Percentiles rank a stretch among this genome's conserved stretches.
phyloP scores from a whole-genome alignment of 2,329 filamentous ascomycete species.

The Arthrobotrys pseudoclavata region DNA sequence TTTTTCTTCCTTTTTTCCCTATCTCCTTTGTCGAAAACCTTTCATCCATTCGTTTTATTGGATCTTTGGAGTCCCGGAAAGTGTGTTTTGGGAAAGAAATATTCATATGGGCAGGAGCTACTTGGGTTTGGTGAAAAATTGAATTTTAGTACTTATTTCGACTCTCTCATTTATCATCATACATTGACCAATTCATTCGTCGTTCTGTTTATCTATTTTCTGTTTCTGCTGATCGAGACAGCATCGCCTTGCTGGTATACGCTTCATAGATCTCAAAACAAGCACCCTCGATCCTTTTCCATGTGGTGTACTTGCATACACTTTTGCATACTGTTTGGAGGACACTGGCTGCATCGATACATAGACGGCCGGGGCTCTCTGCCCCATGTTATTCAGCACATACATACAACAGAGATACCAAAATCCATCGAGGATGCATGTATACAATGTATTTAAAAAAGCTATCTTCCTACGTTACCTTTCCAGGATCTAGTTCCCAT shows the following conservation, averaged over 20 bases:
- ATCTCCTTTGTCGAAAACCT: slow-evolving; percentile 14
- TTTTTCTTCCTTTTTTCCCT: slow-evolving; percentile 10
- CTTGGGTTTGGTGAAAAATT: slow-evolving; percentile 20
- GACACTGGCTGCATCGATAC: slow-evolving; percentile 4
- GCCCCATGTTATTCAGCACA: slow-evolving; percentile 1
- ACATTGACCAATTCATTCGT: background rate
- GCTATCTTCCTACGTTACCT: background rate
- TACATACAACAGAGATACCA: slow-evolving; percentile 19
- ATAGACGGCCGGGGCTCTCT: background rate
- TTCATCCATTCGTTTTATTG: slow-evolving; percentile 24
- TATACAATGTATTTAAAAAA: slow-evolving; percentile 15
- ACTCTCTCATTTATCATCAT: slow-evolving; percentile 11
- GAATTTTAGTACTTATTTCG: background rate
- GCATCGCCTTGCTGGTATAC: background rate
- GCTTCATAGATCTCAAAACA: background rate
- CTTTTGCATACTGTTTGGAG: slow-evolving; percentile 13
- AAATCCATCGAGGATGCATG: slow-evolving; percentile 9
- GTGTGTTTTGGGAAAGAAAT: slow-evolving; percentile 24
- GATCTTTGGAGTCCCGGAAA: slow-evolving; percentile 13
- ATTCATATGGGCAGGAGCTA: slow-evolving; percentile 16
- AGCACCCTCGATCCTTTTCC: background rate
- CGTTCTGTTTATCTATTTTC: background rate
- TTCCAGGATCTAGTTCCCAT: background rate
- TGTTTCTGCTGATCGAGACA: background rate
- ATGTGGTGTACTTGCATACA: slow-evolving; percentile 1